Percentiles rank a stretch among this genome's conserved stretches.
Evolutionary conservation across 345 rosid species (phyloP).

Genomic region (Eutrema japonicum): DNA sequence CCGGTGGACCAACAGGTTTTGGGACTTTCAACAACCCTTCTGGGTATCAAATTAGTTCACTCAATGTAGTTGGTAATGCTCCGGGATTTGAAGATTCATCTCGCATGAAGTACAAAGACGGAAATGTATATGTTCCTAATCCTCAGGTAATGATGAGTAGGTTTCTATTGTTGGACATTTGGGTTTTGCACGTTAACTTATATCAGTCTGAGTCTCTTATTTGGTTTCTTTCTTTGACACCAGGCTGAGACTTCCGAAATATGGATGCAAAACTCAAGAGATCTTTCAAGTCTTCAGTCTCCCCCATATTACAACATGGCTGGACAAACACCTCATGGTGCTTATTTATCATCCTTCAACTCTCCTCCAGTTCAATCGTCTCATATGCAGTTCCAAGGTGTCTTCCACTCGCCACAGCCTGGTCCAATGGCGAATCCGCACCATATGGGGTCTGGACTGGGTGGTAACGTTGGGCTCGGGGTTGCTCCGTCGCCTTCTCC

Average conservation of each 20-base stretch:
- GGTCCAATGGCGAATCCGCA: slow-evolving; percentile 70
- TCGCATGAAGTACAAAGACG: slow-evolving; percentile 85
- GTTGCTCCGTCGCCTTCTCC: slow-evolving; percentile 69
- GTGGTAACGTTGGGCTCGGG: slow-evolving; percentile 69
- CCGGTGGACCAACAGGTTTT: slow-evolving; percentile 53
- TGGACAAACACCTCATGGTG: slow-evolving; percentile 76
- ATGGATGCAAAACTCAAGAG: slow-evolving; percentile 86
- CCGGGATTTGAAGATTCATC: slow-evolving; percentile 84
- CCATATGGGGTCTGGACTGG: slow-evolving; percentile 72
- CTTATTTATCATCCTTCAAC: slow-evolving; percentile 74
- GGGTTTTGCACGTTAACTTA: not conserved
- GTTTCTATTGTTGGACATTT: not conserved
- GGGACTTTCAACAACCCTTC: slow-evolving; percentile 30
- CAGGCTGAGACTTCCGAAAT: slow-evolving; percentile 89
- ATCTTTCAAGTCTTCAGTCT: slow-evolving; percentile 63
- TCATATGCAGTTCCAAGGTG: slow-evolving; percentile 84
- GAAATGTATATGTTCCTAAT: slow-evolving; percentile 71
- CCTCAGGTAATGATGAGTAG: slow-evolving; percentile 63
- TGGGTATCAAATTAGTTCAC: slow-evolving; percentile 70
- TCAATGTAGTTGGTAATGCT: slow-evolving; percentile 69
- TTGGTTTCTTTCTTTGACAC: not conserved
- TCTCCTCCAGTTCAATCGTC: slow-evolving; percentile 78
- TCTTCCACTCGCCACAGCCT: slow-evolving; percentile 71
- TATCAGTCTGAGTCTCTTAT: slow-evolving; percentile 49
- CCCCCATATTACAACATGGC: slow-evolving; percentile 72